These are phyloP conservation scores for Capronia epimyces DNA, from an alignment of 2,329 filamentous ascomycete species.

Conservation along the genomic window DNA sequence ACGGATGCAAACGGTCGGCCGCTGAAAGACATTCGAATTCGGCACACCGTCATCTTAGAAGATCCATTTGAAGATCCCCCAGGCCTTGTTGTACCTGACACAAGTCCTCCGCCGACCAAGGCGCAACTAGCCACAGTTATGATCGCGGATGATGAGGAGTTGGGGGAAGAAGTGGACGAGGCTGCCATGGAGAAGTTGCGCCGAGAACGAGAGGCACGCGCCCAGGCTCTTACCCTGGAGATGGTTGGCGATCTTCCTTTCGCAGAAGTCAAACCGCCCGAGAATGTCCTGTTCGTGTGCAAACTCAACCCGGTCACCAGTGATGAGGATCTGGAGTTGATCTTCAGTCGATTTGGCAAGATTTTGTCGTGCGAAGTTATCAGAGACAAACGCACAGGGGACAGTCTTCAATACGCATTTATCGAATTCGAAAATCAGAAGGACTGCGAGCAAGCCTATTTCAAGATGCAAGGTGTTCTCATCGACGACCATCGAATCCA, in stretches of 20 bases:
- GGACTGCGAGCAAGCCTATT: conserved; percentile 90
- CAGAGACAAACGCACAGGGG: conserved; percentile 84
- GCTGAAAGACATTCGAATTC: conserved; percentile 88
- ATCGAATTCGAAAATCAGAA: conserved; percentile 93
- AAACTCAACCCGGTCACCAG: conserved; percentile 96
- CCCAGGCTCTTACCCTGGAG: conserved; percentile 89
- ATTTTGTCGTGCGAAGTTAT: conserved; percentile 96
- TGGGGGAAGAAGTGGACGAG: conserved; percentile 73
- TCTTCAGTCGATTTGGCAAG: conserved; percentile 93
- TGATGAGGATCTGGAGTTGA: conserved; percentile 88
- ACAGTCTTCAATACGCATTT: conserved; percentile 95
- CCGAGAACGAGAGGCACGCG: conserved; percentile 82
- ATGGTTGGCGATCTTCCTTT: conserved; percentile 98
- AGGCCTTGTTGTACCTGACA: conserved; percentile 68
- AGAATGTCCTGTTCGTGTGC: conserved; percentile 97
- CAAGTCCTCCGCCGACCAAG: conserved; percentile 74
- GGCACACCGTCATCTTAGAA: conserved; percentile 86
- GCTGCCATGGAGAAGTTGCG: conserved; percentile 73
- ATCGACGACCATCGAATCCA: conserved; percentile 98
- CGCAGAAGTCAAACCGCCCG: conserved; percentile 92
- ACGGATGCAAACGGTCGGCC: conserved; percentile 80
- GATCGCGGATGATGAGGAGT: conserved; percentile 80
- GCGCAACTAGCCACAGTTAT: conserved; percentile 86
- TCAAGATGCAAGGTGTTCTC: conserved; percentile 96
- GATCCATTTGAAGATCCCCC: conserved; percentile 83